Base-by-base conservation (phyloP, 2,329 filamentous ascomycete species). In the Byssochlamys sp. region DNA sequence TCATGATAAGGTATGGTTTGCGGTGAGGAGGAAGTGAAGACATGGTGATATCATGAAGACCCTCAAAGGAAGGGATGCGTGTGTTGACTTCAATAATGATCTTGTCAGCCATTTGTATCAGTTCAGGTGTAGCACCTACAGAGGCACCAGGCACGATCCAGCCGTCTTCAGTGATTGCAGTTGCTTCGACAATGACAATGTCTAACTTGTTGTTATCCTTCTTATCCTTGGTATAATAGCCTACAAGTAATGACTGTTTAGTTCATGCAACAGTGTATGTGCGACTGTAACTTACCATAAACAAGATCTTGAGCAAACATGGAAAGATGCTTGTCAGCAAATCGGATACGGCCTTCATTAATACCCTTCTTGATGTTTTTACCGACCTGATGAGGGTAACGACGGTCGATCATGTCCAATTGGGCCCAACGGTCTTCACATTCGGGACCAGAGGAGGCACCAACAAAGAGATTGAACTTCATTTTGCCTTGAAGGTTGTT, bases 41-140 rank as follows among this genome's bases (percentile, higher is more conserved):
- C 82, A 91, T 87, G 61, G 88, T 91, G 71, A 95, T 95, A 68
- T 95, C 91, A 79, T 95, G 90, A 19, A 95, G 82, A 55, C 90
- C 91, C 72, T 94, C 87, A 67, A 95, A 91, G 49, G 84, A 90
- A 4, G 90, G 90, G 54, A 89, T 83, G 1, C 89, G 79, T 0
- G 91, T 95, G 79, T 95, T 95, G 75, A 95, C 88, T 77, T 95
- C 90, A 68, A 95, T 89, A 68, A 95, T 90, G 75, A 95, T 81
- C 78, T 95, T 95, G 71, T 95, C 89, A 55, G 90, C 89, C 84
- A 95, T 90, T 75, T 95, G 90, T 53, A 95, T 81, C 55, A 95
- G 80, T 73, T 95, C 90, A 4, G 90, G 90, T 2, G 86, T 88
- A 12, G 90, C 90, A 56, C 90, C 90, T 27, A 95, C 89, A 7